Conservation (phyloP, 768 basidiomycete genomes). For the Pisolithus marmoratus region DNA sequence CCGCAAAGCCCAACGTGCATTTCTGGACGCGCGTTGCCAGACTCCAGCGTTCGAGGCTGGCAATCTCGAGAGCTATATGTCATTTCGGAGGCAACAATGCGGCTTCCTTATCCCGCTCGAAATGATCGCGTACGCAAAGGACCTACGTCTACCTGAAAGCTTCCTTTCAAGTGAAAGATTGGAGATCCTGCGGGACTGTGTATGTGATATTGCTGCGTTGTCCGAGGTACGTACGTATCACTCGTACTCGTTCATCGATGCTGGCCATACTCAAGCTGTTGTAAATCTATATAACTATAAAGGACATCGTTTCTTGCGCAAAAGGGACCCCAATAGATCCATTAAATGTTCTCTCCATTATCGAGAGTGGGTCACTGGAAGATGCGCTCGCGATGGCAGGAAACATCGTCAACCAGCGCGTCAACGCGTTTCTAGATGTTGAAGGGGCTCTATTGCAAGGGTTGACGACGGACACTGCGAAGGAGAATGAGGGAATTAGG, state of each 20-base stretch:
- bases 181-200: conserved; percentile 31
- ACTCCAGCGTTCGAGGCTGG: conserved; percentile 22
- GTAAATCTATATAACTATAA: background rate
- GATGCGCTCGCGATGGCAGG: conserved; percentile 32
- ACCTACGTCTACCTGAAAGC: conserved; percentile 33
- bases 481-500: conserved; percentile 19
- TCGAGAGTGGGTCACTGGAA: conserved; percentile 45
- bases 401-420: conserved; percentile 21
- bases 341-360: conserved; percentile 46
- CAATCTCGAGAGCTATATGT: conserved; percentile 43
- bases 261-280: background rate
- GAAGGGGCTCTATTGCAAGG: conserved; percentile 18
- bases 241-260: no score
- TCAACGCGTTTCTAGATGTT: conserved; percentile 21
- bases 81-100: conserved; percentile 40
- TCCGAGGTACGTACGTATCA: conserved; percentile 39
- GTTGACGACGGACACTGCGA: conserved; percentile 9
- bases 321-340: conserved; percentile 35
- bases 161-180: conserved; percentile 23
- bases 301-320: conserved; percentile 57
- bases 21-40: conserved; percentile 28
- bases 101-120: conserved; percentile 47
- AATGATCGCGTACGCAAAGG: conserved; percentile 48
- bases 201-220: conserved; percentile 47
- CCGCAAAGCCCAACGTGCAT: conserved; percentile 28